Evolutionary conservation across 2,329 filamentous ascomycete genomes (phyloP).

Genomic region (Botrytis aclada): DNA sequence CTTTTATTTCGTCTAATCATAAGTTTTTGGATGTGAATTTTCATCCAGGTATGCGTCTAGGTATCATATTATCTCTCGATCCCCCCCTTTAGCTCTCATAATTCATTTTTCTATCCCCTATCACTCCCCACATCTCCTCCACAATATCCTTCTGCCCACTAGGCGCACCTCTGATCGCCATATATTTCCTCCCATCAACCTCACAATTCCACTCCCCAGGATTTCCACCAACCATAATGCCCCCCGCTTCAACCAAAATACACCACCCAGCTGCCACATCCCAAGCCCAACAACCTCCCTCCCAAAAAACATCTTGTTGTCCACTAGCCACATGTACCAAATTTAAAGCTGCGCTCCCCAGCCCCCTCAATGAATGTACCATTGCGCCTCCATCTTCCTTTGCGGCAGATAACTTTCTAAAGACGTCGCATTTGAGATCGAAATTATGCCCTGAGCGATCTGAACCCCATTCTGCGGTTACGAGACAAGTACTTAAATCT

Average conservation of each 20-base stretch:
- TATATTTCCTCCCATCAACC: slow-evolving; percentile 58
- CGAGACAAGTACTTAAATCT: slow-evolving; percentile 60
- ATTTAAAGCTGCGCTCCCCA: slow-evolving; percentile 74
- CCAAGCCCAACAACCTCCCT: slow-evolving; percentile 82
- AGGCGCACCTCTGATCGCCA: slow-evolving; percentile 60
- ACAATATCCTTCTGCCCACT: slow-evolving; percentile 59
- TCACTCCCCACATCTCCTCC: slow-evolving; percentile 61
- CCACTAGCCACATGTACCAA: slow-evolving; percentile 70
- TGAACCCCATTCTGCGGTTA: slow-evolving; percentile 72
- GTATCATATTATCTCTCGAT: neutral
- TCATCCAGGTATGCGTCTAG: neutral
- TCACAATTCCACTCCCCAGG: slow-evolving; percentile 66
- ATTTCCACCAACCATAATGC: slow-evolving; percentile 69
- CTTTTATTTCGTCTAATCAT: slow-evolving; percentile 2
- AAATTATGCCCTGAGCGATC: slow-evolving; percentile 68
- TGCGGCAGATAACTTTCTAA: slow-evolving; percentile 55
- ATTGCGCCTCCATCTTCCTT: slow-evolving; percentile 66
- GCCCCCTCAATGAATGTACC: slow-evolving; percentile 69
- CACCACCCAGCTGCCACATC: slow-evolving; percentile 82
- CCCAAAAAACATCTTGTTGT: slow-evolving; percentile 73
- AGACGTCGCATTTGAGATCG: slow-evolving; percentile 64
- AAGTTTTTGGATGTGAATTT: neutral
- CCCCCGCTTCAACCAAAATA: slow-evolving; percentile 71
- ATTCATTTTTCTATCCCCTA: slow-evolving; percentile 53
- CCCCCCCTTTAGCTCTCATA: slow-evolving; percentile 39